Evolutionary conservation across 1,284 basidiomycete genomes (phyloP).

Genomic region (Puccinia coronata): DNA sequence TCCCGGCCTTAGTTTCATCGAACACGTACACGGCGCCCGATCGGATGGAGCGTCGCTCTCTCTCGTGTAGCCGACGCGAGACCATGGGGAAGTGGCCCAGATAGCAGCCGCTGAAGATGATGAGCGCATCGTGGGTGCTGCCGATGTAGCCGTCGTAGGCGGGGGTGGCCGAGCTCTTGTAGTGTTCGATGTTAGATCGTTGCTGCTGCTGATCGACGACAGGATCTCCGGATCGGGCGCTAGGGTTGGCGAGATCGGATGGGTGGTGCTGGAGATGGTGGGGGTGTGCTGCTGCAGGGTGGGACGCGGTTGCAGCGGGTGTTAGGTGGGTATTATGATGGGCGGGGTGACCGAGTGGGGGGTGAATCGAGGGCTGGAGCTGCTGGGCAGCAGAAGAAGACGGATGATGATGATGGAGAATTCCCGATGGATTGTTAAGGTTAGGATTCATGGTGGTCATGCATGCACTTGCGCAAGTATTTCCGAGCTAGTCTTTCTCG

Average conservation of each 20-base stretch:
- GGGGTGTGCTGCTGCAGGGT: background rate
- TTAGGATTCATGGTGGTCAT: slow-evolving; percentile 49
- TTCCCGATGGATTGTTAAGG: slow-evolving; percentile 35
- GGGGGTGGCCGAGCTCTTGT: slow-evolving; percentile 49
- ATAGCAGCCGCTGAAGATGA: slow-evolving; percentile 90
- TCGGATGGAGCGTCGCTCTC: slow-evolving; percentile 86
- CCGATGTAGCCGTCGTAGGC: slow-evolving; percentile 71
- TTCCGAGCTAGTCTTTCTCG: background rate
- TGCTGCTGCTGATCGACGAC: slow-evolving; percentile 24
- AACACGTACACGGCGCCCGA: slow-evolving; percentile 98
- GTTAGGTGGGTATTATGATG: background rate
- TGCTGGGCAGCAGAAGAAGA: slow-evolving; percentile 1
- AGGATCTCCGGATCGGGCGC: background rate
- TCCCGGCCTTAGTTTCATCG: slow-evolving; percentile 93
- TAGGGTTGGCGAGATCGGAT: background rate
- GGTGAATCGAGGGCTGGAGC: slow-evolving; percentile 19
- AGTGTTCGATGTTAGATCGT: slow-evolving; percentile 33
- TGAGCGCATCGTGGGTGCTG: slow-evolving; percentile 88
- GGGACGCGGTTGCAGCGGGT: background rate
- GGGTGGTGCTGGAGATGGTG: background rate
- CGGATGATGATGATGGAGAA: slow-evolving; percentile 36
- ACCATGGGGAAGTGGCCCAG: slow-evolving; percentile 87
- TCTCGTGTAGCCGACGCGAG: slow-evolving; percentile 87
- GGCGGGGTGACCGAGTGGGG: too few relatives aligned
- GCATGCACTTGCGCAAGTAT: background rate